phyloP scores from a whole-genome alignment of 129 eudicot species.

The Escallonia herrerae region DNA sequence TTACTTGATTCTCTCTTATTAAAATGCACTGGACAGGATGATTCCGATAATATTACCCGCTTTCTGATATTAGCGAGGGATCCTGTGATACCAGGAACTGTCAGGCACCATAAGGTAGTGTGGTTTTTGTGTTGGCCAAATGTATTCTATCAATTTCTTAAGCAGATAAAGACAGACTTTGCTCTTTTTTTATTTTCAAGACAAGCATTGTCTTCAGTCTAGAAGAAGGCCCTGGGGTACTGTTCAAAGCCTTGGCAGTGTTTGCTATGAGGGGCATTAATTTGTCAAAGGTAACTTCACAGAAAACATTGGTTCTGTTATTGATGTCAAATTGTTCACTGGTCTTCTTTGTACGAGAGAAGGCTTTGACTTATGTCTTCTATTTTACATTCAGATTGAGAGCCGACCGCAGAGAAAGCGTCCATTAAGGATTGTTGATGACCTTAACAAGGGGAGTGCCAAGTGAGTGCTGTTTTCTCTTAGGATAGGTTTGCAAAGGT shows the following conservation, averaged over 20 bases:
- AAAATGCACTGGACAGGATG: conserved; percentile 42
- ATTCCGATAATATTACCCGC: conserved; percentile 59
- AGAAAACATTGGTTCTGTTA: not conserved
- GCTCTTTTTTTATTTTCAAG: conserved; percentile 24
- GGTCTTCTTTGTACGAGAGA: not conserved
- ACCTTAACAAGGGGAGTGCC: conserved; percentile 73
- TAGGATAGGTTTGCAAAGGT: not conserved
- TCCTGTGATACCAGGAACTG: conserved; percentile 72
- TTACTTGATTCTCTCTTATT: conserved; percentile 3
- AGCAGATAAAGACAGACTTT: conserved; percentile 4
- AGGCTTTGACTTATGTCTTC: not conserved
- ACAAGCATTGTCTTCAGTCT: conserved; percentile 85
- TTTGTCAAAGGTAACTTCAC: conserved; percentile 54
- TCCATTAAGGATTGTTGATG: conserved; percentile 75
- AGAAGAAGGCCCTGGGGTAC: conserved; percentile 89
- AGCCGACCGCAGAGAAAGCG: conserved; percentile 81
- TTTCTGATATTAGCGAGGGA: conserved; percentile 81
- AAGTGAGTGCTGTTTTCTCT: conserved; percentile 44
- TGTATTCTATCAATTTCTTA: not conserved
- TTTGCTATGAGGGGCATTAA: conserved; percentile 67
- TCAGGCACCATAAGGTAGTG: conserved; percentile 65
- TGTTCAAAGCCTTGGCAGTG: conserved; percentile 90
- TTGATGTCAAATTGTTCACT: not conserved
- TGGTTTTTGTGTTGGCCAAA: conserved; percentile 1
- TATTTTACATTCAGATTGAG: conserved; percentile 50